Percentiles rank a stretch among this genome's conserved stretches.
These are phyloP conservation scores for Phytophthora citricola DNA, from an alignment of 352 stramenopile genomes.

Conservation along the genomic window DNA sequence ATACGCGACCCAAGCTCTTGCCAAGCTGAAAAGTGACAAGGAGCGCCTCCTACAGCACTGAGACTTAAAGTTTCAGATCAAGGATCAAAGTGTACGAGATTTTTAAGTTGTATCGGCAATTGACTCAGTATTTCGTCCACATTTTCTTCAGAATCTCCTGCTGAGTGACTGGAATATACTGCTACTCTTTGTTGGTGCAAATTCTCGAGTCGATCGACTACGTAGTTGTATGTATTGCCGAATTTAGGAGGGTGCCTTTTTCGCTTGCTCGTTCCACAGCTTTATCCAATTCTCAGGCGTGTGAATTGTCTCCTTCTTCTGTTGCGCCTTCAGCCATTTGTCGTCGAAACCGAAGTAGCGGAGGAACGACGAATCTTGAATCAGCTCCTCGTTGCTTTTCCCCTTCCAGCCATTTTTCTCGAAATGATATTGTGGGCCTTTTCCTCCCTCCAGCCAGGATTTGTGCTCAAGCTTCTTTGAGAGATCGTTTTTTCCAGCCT, in stretches of 20 bases:
- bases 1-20: conserved; percentile 56
- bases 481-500: neutral
- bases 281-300: neutral
- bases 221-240: neutral
- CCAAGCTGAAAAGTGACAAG: conserved; percentile 44
- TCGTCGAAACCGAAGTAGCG: conserved; percentile 17
- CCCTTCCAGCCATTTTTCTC: conserved; percentile 7
- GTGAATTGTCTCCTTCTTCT: conserved; percentile 7
- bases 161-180: too few species aligned
- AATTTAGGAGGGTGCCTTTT: conserved; percentile 10
- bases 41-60: conserved; percentile 22
- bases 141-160: too few species aligned
- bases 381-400: neutral
- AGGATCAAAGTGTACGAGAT: too few species aligned
- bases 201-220: too few species aligned
- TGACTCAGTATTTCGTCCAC: too few species aligned
- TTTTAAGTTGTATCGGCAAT: too few species aligned
- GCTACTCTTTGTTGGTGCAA: too few species aligned
- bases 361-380: neutral
- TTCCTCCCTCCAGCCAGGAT: conserved; percentile 5
- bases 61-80: neutral
- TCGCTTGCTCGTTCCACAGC: conserved; percentile 1
- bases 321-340: conserved; percentile 8
- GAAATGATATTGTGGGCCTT: neutral
- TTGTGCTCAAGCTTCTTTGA: conserved; percentile 14